Conservation (phyloP, 306 rosid genomes). For the Vigna hirtella region DNA sequence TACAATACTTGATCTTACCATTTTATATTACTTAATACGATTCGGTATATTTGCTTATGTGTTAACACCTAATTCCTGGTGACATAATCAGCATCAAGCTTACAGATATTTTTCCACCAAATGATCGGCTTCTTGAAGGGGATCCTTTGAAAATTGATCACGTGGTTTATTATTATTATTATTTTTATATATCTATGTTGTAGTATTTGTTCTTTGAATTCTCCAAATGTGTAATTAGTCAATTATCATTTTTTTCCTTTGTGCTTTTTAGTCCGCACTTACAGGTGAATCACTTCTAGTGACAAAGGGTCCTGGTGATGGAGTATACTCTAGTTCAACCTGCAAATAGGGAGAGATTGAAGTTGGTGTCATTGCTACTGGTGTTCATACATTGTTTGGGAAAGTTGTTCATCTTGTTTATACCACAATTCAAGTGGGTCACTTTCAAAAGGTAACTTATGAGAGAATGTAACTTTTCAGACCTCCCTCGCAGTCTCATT, state of each 20-base stretch:
- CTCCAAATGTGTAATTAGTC: slow-evolving; percentile 7
- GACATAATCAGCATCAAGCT: slow-evolving; percentile 89
- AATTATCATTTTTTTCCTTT: slow-evolving; percentile 30
- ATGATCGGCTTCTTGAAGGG: slow-evolving; percentile 96
- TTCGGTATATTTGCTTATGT: too few relatives aligned
- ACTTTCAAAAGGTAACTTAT: slow-evolving; percentile 85
- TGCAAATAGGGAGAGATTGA: slow-evolving; percentile 99
- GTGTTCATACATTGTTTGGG: slow-evolving; percentile 96
- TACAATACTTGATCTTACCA: too few relatives aligned
- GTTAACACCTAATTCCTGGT: slow-evolving; percentile 70
- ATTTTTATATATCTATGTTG: neutral
- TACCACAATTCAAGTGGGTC: slow-evolving; percentile 95
- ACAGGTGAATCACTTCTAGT: slow-evolving; percentile 97
- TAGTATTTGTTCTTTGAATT: slow-evolving; percentile 21
- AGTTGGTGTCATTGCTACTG: slow-evolving; percentile 95
- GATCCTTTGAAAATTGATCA: slow-evolving; percentile 98
- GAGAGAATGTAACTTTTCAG: neutral
- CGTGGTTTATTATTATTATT: slow-evolving; percentile 44
- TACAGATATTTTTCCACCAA: slow-evolving; percentile 88
- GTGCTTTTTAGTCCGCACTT: slow-evolving; percentile 86
- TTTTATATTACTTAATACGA: too few relatives aligned
- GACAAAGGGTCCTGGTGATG: slow-evolving; percentile 97
- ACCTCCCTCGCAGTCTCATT: neutral
- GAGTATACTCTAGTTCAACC: slow-evolving; percentile 95
- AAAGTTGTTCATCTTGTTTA: slow-evolving; percentile 99